phyloP scores from a whole-genome alignment of 257 asterid species.

The Solanum medicagineum region DNA sequence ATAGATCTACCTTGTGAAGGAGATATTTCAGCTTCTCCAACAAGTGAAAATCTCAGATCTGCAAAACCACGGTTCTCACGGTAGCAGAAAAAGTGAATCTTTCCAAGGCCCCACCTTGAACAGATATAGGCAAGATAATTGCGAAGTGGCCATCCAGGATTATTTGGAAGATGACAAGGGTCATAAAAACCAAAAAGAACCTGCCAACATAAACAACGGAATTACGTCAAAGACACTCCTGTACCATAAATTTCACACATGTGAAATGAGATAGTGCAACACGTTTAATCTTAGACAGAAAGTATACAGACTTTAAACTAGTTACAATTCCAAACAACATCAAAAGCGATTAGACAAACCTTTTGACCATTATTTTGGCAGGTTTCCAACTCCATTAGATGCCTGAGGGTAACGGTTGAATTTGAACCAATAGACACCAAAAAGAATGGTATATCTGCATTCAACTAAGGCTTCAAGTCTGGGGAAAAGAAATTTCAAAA shows the following conservation, averaged over 20 bases:
- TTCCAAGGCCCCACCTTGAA: conserved; percentile 57
- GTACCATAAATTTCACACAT: neutral
- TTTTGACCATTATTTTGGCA: conserved; percentile 47
- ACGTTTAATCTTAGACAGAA: neutral
- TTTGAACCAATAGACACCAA: conserved; percentile 54
- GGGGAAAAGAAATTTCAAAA: neutral
- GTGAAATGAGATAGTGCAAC: neutral
- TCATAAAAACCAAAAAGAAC: conserved; percentile 86
- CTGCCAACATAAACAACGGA: conserved; percentile 22
- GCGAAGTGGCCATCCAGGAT: conserved; percentile 98
- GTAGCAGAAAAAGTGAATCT: conserved; percentile 60
- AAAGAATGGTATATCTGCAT: conserved; percentile 79
- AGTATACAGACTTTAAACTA: neutral
- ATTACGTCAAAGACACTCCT: neutral
- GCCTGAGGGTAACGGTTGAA: conserved; percentile 44
- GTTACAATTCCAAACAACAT: neutral
- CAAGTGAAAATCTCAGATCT: conserved; percentile 63
- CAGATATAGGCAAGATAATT: conserved; percentile 61
- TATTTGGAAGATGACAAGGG: conserved; percentile 66
- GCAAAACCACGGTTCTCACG: conserved; percentile 91
- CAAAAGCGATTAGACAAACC: conserved; percentile 26
- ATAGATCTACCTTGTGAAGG: conserved; percentile 54
- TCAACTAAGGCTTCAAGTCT: conserved; percentile 4
- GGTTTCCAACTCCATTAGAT: conserved; percentile 55
- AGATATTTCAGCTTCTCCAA: conserved; percentile 66